Conservation (phyloP, 2,329 filamentous ascomycete genomes). For the Diaporthe vaccinii region DNA sequence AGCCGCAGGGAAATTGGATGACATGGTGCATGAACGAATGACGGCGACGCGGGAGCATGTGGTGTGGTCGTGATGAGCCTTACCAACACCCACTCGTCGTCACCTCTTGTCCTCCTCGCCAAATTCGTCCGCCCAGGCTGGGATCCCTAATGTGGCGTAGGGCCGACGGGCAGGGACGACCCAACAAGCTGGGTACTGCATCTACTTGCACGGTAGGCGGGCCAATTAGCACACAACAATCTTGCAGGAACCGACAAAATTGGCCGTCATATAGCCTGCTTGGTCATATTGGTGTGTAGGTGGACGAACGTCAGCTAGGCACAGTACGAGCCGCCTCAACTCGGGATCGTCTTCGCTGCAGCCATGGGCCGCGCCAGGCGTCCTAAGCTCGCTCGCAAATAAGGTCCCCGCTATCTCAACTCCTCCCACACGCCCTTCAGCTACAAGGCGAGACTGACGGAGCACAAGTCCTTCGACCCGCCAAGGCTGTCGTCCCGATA, state of each 20-base stretch:
- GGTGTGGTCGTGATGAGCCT: slow-evolving; percentile 7
- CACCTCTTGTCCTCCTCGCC: neutral
- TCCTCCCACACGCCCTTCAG: neutral
- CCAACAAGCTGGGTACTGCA: neutral
- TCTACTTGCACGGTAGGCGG: neutral
- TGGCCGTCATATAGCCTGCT: neutral
- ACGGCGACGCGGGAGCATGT: neutral
- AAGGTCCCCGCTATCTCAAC: neutral
- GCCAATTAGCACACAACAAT: slow-evolving; percentile 3
- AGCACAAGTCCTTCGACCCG: neutral
- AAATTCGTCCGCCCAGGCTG: neutral
- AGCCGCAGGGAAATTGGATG: neutral
- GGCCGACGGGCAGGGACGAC: slow-evolving; percentile 10
- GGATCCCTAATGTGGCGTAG: neutral
- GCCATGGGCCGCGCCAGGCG: neutral
- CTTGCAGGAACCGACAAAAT: neutral
- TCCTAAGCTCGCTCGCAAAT: neutral
- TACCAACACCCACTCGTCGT: neutral
- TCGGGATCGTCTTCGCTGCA: neutral
- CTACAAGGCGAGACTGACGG: neutral
- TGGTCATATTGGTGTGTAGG: neutral
- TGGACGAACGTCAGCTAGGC: neutral
- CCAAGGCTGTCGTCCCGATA: neutral
- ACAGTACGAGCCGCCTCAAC: neutral
- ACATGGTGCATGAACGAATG: slow-evolving; percentile 3